Conservation (phyloP, 2,329 filamentous ascomycete genomes). For the Fusarium sp. region DNA sequence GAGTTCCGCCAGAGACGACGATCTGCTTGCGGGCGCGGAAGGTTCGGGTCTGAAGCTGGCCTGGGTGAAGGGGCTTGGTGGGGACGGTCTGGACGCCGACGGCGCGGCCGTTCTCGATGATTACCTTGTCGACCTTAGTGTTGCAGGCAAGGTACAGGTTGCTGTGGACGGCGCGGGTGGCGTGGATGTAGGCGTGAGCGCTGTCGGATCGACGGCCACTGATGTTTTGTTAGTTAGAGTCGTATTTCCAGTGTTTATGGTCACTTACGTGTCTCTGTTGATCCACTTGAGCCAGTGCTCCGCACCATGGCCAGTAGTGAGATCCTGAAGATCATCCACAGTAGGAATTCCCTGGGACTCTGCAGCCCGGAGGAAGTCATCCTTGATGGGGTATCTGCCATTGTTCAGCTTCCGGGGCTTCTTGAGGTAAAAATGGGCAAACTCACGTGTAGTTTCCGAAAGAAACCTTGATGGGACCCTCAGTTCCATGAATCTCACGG, state of each 20-base stretch:
- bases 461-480: conserved; percentile 84
- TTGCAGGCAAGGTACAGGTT: conserved; percentile 80
- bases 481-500: conserved; percentile 77
- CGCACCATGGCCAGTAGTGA: conserved; percentile 75
- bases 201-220: conserved; percentile 73
- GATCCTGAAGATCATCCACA: conserved; percentile 81
- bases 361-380: conserved; percentile 79
- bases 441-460: conserved; percentile 76
- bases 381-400: conserved; percentile 75
- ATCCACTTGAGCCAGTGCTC: conserved; percentile 92
- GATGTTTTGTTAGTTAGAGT: neutral
- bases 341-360: conserved; percentile 79
- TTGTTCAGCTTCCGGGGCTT: neutral
- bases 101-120: conserved; percentile 77
- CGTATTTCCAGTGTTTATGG: neutral
- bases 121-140: conserved; percentile 81
- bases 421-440: neutral
- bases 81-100: conserved; percentile 77
- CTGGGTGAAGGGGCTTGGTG: conserved; percentile 74
- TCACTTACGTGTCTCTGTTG: conserved; percentile 62
- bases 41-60: conserved; percentile 60
- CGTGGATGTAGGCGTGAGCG: conserved; percentile 82
- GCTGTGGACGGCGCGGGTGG: conserved; percentile 74
- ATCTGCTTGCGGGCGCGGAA: conserved; percentile 80
- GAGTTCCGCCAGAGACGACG: conserved; percentile 76